phyloP scores from a whole-genome alignment of 2,329 filamentous ascomycete genomes.

The Pestalotiopsis sp. region DNA sequence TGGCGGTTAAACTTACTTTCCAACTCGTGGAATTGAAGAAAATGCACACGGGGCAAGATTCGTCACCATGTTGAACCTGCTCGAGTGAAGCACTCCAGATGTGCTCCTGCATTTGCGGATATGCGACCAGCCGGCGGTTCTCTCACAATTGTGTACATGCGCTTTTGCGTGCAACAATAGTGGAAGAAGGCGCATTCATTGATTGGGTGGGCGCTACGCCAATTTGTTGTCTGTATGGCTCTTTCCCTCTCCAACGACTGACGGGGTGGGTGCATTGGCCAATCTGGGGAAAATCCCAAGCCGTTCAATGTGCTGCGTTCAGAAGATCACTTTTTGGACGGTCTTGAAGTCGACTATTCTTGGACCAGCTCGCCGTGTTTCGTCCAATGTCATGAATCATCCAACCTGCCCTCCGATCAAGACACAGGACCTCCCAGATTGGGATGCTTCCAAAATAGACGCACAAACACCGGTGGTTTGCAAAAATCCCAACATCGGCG shows the following conservation, averaged over 20 bases:
- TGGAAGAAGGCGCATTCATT: background rate
- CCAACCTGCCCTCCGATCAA: background rate
- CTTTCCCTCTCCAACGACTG: background rate
- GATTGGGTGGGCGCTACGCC: background rate
- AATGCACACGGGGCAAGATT: too few relatives aligned
- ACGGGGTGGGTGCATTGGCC: background rate
- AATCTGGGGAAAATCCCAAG: too few relatives aligned
- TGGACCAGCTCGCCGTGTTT: background rate
- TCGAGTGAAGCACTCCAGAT: too few relatives aligned
- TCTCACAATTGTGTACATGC: background rate
- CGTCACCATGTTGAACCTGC: too few relatives aligned
- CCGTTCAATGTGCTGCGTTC: too few relatives aligned
- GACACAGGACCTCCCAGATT: background rate
- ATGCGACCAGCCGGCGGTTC: background rate
- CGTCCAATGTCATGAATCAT: background rate
- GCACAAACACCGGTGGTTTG: background rate
- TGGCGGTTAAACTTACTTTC: too few relatives aligned
- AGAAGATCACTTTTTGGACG: background rate
- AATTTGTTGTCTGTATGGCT: background rate
- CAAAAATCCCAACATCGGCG: background rate
- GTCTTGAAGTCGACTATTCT: background rate
- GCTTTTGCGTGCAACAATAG: background rate
- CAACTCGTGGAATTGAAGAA: too few relatives aligned
- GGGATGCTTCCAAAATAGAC: constrained; percentile 4
- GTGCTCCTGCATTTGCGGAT: background rate